A percentile compares a stretch with the other conserved stretches of the same genome.
phyloP scores from a whole-genome alignment of 345 rosid species.

The Lenwebbia sp. region DNA sequence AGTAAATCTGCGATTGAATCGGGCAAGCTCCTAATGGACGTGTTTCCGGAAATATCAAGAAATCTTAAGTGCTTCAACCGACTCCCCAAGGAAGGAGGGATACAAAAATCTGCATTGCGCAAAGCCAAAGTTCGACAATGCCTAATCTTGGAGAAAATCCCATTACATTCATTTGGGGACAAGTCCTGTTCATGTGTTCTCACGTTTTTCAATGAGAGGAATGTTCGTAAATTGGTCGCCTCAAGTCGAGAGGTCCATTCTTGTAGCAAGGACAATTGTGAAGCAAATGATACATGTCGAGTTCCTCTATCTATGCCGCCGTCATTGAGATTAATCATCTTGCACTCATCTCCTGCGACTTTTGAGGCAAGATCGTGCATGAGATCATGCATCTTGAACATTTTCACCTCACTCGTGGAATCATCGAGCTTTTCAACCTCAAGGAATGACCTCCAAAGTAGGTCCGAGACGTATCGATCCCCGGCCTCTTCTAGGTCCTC shows the following conservation, averaged over 20 bases:
- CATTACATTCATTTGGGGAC: background rate
- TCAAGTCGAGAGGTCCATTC: too few species aligned
- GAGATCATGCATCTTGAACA: slow-evolving; percentile 14
- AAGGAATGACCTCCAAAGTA: slow-evolving; percentile 6
- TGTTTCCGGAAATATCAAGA: background rate
- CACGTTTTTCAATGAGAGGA: too few species aligned
- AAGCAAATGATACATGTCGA: background rate
- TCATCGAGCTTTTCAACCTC: background rate
- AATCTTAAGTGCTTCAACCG: background rate
- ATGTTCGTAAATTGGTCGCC: too few species aligned
- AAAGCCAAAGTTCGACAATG: background rate
- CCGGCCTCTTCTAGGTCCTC: slow-evolving; percentile 5
- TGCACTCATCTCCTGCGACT: background rate
- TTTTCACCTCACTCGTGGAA: background rate
- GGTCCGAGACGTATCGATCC: background rate
- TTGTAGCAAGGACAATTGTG: too few species aligned
- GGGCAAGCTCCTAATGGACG: too few species aligned
- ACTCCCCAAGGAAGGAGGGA: background rate
- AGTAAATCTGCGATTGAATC: too few species aligned
- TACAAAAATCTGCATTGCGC: background rate
- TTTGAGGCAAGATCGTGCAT: slow-evolving; percentile 11
- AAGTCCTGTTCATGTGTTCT: background rate
- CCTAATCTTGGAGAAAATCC: background rate
- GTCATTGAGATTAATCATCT: background rate
- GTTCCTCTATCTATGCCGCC: too few species aligned